Evolutionary conservation across 768 basidiomycete genomes (phyloP).

Genomic region (Boletus insuetus): DNA sequence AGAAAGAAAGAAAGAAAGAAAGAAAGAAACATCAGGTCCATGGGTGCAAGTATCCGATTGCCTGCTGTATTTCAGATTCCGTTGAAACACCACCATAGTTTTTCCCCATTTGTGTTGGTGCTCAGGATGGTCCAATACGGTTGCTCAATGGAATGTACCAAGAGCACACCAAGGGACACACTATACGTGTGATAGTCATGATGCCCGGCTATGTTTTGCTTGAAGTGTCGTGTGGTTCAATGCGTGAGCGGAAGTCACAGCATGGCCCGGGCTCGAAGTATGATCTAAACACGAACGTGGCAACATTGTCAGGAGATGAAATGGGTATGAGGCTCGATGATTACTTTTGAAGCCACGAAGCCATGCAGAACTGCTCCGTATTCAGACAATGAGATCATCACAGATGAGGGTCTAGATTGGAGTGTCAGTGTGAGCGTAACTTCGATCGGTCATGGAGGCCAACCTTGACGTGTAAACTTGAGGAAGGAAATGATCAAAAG

Average conservation of each 20-base stretch:
- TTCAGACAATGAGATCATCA: conserved; percentile 2
- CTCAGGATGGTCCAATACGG: conserved; percentile 13
- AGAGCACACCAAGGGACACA: conserved; percentile 22
- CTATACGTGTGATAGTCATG: conserved; percentile 30
- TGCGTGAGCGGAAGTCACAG: conserved; percentile 16
- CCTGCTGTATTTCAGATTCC: too few relatives aligned
- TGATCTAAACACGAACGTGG: not conserved
- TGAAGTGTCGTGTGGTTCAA: not conserved
- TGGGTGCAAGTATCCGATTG: too few relatives aligned
- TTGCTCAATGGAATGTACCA: conserved; percentile 15
- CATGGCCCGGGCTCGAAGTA: not conserved
- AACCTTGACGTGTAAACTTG: not conserved
- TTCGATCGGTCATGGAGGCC: not conserved
- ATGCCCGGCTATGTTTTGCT: conserved; percentile 18
- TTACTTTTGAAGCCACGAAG: not conserved
- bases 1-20: too few relatives aligned
- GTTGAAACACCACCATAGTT: not conserved
- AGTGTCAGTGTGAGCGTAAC: not conserved
- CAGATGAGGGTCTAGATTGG: conserved; percentile 1
- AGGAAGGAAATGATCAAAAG: too few relatives aligned
- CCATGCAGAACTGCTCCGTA: conserved; percentile 13
- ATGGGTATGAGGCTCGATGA: not conserved
- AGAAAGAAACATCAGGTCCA: too few relatives aligned
- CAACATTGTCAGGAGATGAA: not conserved
- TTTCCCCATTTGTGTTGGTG: not conserved